phyloP scores from a whole-genome alignment of 441 rosid species.

The Syzygium syzygioides region DNA sequence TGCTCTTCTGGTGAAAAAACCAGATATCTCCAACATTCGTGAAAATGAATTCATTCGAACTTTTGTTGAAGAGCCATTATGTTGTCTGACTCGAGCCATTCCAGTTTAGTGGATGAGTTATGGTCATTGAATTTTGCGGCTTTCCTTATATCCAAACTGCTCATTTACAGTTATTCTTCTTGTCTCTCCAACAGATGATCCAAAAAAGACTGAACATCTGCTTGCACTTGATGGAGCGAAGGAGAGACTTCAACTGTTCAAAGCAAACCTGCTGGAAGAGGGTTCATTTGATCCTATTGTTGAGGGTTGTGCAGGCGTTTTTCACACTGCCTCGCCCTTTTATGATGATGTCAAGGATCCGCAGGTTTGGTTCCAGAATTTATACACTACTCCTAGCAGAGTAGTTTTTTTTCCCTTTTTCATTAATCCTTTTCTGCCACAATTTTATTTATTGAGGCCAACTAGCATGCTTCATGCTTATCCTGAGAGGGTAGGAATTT shows the following conservation, averaged over 20 bases:
- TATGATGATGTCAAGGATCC: constrained; percentile 50
- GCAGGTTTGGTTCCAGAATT: constrained; percentile 19
- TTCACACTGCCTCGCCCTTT: constrained; percentile 27
- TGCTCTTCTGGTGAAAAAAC: background rate
- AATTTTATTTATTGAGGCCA: background rate
- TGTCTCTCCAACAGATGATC: constrained; percentile 22
- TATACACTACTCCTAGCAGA: background rate
- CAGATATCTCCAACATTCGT: background rate
- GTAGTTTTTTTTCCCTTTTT: background rate
- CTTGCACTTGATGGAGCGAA: constrained; percentile 16
- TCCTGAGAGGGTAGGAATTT: background rate
- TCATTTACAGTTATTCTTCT: background rate
- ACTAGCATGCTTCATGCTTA: background rate
- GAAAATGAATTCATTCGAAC: background rate
- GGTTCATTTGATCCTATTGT: constrained; percentile 15
- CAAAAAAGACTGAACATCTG: constrained; percentile 38
- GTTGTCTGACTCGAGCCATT: background rate
- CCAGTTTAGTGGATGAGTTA: background rate
- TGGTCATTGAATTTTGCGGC: background rate
- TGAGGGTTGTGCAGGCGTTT: constrained; percentile 9
- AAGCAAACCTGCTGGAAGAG: constrained; percentile 24
- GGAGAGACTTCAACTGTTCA: constrained; percentile 31
- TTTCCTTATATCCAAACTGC: background rate
- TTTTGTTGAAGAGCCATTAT: background rate
- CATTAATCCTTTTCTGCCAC: background rate